These are phyloP conservation scores for Miamiensis avidus DNA, from an alignment of 169 alveolate species.

Conservation along the genomic window DNA sequence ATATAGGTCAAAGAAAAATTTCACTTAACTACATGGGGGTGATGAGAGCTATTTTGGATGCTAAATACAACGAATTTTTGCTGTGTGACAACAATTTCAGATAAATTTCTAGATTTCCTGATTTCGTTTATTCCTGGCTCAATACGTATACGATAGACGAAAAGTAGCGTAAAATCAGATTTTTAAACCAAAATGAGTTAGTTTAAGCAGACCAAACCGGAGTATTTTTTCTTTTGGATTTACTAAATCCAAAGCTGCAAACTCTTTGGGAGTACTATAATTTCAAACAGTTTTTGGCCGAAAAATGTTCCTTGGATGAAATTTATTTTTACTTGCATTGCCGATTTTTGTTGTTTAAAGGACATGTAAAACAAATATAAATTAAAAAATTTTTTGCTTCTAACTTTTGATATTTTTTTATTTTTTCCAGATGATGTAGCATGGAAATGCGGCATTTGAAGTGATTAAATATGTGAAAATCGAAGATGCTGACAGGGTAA, in stretches of 20 bases:
- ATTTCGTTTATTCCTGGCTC: conserved; percentile 38
- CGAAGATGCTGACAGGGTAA: conserved; percentile 17
- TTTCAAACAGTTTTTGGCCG: conserved; percentile 52
- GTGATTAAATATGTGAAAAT: conserved; percentile 11
- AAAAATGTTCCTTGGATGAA: conserved; percentile 46
- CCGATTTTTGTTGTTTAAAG: conserved; percentile 44
- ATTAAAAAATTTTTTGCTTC: too few relatives aligned
- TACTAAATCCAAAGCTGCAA: conserved; percentile 33
- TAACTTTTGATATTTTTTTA: too few relatives aligned
- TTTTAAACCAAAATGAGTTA: conserved; percentile 7
- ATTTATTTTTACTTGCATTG: conserved; percentile 52
- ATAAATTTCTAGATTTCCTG: conserved; percentile 24
- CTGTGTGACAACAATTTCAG: conserved; percentile 9
- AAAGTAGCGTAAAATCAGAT: conserved; percentile 22
- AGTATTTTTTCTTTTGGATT: conserved; percentile 30
- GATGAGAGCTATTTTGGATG: conserved; percentile 40
- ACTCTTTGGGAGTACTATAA: conserved; percentile 49
- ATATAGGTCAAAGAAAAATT: conserved; percentile 12
- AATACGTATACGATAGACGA: conserved; percentile 34
- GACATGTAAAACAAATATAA: background rate
- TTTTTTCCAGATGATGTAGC: background rate
- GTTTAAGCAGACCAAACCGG: conserved; percentile 22
- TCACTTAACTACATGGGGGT: conserved; percentile 24
- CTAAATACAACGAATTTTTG: conserved; percentile 33
- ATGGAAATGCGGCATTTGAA: conserved; percentile 6